Evolutionary conservation across 129 eudicot species (phyloP).

Genomic region (Arctium lappa): DNA sequence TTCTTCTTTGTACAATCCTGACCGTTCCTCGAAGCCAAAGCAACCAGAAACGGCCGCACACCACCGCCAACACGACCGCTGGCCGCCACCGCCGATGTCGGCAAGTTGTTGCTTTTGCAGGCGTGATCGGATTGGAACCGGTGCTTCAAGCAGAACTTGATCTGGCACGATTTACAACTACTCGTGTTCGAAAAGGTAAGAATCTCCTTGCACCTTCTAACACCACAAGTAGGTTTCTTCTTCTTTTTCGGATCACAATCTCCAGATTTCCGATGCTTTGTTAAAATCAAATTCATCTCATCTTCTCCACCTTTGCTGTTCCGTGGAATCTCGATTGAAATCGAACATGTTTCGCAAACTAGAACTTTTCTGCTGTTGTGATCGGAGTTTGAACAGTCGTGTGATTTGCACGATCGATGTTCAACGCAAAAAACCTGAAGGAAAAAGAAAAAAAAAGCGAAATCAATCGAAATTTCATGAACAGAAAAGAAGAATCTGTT

Average conservation of each 20-base stretch:
- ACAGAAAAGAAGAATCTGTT: not conserved
- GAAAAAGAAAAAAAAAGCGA: not conserved
- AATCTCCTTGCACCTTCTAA: slow-evolving; percentile 64
- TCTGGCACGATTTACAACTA: slow-evolving; percentile 59
- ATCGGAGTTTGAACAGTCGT: slow-evolving; percentile 72
- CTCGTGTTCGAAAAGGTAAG: slow-evolving; percentile 77
- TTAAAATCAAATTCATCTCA: slow-evolving; percentile 44
- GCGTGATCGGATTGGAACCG: slow-evolving; percentile 75
- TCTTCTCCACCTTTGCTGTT: slow-evolving; percentile 41
- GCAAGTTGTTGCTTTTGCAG: slow-evolving; percentile 27
- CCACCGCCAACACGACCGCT: slow-evolving; percentile 15
- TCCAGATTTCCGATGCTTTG: slow-evolving; percentile 58
- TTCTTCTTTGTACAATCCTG: slow-evolving; percentile 56
- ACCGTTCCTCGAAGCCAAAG: slow-evolving; percentile 58
- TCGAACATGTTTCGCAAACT: slow-evolving; percentile 74
- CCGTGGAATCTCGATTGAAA: slow-evolving; percentile 69
- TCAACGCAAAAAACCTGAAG: slow-evolving; percentile 78
- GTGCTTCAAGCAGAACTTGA: slow-evolving; percentile 74
- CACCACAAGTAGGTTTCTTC: slow-evolving; percentile 78
- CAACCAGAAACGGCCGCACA: slow-evolving; percentile 55
- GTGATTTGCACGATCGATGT: slow-evolving; percentile 73
- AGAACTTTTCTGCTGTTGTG: slow-evolving; percentile 68
- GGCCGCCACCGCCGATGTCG: slow-evolving; percentile 9
- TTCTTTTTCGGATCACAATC: slow-evolving; percentile 84
- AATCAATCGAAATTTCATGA: not conserved